Percentiles rank a stretch among this genome's conserved stretches.
These are phyloP conservation scores for Dalbergia cultrata DNA, from an alignment of 306 rosid species.

Conservation along the genomic window DNA sequence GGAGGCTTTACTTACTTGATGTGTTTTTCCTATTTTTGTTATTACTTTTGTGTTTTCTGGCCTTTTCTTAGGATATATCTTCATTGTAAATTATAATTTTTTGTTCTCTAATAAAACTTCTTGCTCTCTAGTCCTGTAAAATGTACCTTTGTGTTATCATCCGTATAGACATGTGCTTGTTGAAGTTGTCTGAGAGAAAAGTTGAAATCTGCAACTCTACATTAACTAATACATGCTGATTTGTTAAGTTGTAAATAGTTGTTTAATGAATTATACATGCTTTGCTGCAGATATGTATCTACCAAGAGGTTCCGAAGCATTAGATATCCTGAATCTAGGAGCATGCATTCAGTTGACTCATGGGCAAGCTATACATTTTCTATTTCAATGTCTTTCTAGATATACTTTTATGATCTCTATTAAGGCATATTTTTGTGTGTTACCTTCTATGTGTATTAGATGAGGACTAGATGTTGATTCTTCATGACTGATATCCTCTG, in stretches of 20 bases:
- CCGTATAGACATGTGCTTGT: constrained; percentile 16
- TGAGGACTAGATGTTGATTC: too few species aligned
- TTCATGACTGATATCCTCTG: too few species aligned
- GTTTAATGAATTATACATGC: constrained; percentile 43
- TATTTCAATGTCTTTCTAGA: constrained; percentile 32
- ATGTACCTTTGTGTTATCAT: constrained; percentile 1
- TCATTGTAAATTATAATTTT: not conserved
- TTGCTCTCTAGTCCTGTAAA: not conserved
- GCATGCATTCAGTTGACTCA: constrained; percentile 81
- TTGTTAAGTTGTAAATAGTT: constrained; percentile 20
- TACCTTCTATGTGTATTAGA: too few species aligned
- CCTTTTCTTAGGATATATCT: constrained; percentile 10
- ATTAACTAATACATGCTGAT: not conserved
- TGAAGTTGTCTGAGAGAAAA: not conserved
- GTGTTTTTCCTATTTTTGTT: not conserved
- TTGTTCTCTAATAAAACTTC: not conserved
- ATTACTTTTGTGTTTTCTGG: not conserved
- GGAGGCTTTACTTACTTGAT: not conserved
- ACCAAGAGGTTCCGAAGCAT: constrained; percentile 83
- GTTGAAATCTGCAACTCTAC: not conserved
- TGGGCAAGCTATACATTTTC: constrained; percentile 69
- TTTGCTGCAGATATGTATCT: constrained; percentile 75
- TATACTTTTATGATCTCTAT: too few species aligned
- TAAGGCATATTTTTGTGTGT: too few species aligned
- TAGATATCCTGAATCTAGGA: constrained; percentile 88